Percentiles rank a stretch among this genome's conserved stretches.
phyloP scores from a whole-genome alignment of 257 asterid species.

The Handroanthus guayacan region DNA sequence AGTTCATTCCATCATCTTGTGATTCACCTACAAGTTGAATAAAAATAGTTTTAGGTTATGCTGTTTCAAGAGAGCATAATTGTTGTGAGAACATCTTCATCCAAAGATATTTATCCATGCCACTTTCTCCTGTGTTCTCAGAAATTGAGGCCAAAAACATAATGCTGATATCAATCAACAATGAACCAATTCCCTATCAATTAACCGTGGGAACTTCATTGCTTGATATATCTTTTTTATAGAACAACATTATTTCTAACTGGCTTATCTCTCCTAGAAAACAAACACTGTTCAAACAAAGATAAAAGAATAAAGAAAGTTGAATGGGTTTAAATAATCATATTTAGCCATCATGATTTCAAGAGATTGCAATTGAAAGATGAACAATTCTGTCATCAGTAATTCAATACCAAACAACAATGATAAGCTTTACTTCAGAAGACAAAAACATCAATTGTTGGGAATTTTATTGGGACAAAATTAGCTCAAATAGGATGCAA shows the following conservation, averaged over 20 bases:
- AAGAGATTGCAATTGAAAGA: not conserved
- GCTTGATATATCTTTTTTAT: not conserved
- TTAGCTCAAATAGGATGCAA: not conserved
- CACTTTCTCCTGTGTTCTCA: constrained; percentile 2
- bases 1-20: constrained; percentile 82
- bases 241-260: not conserved
- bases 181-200: not conserved
- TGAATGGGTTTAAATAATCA: not conserved
- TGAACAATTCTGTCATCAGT: not conserved
- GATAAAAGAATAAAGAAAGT: not conserved
- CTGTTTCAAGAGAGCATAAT: not conserved
- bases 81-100: not conserved
- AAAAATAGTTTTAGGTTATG: constrained; percentile 12
- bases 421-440: not conserved
- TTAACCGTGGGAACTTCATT: not conserved
- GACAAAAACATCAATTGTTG: not conserved
- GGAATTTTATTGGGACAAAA: not conserved
- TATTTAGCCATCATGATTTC: too few relatives aligned
- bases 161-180: not conserved
- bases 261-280: not conserved
- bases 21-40: constrained; percentile 64
- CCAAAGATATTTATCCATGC: not conserved
- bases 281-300: not conserved
- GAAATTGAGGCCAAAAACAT: not conserved
- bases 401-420: not conserved